Evolutionary conservation across 441 rosid genomes (phyloP).

Genomic region (Populus hybrid): DNA sequence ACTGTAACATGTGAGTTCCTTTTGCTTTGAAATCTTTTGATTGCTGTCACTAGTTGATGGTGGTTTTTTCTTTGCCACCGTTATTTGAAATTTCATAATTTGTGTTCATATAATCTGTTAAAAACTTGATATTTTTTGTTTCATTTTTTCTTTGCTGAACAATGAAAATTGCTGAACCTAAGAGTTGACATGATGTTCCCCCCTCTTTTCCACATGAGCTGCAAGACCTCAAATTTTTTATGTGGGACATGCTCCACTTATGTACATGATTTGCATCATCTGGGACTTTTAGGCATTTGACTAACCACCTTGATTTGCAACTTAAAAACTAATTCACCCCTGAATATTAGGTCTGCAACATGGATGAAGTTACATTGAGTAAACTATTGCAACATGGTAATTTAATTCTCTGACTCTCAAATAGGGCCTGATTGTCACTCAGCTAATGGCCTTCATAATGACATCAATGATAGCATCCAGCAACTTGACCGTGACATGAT

Average conservation of each 20-base stretch:
- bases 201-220: background rate
- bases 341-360: background rate
- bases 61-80: background rate
- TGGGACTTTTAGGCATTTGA: background rate
- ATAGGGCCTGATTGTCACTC: background rate
- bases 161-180: background rate
- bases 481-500: background rate
- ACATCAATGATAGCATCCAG: background rate
- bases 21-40: background rate
- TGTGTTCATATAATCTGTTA: background rate
- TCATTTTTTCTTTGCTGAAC: background rate
- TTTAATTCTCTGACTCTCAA: background rate
- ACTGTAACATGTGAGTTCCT: constrained; percentile 76
- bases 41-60: background rate
- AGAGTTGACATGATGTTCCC: background rate
- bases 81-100: background rate
- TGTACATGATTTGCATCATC: background rate
- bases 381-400: background rate
- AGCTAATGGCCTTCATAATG: background rate
- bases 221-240: background rate
- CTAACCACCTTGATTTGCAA: background rate
- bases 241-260: background rate
- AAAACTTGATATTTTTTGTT: background rate
- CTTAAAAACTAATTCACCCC: background rate
- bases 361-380: background rate